A percentile compares a stretch with the other conserved stretches of the same genome.
Conservation (phyloP, 305 asterid genomes). For the Solanum hybrid region DNA sequence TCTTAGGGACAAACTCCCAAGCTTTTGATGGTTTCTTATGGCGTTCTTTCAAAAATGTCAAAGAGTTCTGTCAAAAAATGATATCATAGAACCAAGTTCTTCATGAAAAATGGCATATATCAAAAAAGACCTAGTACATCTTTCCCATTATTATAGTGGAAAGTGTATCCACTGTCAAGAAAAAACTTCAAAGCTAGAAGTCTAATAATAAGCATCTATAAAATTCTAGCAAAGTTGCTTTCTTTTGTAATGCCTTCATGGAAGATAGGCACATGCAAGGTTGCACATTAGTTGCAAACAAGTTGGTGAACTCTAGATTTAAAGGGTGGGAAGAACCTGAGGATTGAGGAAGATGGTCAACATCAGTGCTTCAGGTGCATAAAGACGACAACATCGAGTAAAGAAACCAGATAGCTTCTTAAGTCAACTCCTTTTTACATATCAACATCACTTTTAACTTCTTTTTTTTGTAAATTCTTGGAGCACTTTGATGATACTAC, state of each 20-base stretch:
- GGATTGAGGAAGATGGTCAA: neutral
- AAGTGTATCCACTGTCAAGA: neutral
- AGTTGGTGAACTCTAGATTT: neutral
- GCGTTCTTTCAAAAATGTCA: neutral
- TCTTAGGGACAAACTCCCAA: neutral
- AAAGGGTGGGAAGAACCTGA: neutral
- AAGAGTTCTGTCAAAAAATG: neutral
- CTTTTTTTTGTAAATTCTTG: neutral
- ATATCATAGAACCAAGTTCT: neutral
- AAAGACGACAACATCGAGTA: neutral
- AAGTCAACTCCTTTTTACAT: neutral
- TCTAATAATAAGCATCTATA: neutral
- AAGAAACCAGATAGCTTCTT: neutral
- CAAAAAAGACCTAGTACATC: neutral
- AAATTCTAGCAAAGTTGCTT: neutral
- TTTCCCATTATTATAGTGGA: neutral
- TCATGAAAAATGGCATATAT: neutral
- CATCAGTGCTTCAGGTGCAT: neutral
- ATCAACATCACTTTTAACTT: neutral
- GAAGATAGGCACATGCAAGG: neutral
- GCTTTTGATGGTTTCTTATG: neutral
- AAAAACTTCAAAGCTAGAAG: neutral
- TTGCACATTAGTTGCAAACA: neutral
- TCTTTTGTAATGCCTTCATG: neutral
- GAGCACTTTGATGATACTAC: neutral